Evolutionary conservation across 257 asterid species (phyloP), one percentile per base, ranked within the genome.

Genomic region (Lavandula angustifolia): DNA sequence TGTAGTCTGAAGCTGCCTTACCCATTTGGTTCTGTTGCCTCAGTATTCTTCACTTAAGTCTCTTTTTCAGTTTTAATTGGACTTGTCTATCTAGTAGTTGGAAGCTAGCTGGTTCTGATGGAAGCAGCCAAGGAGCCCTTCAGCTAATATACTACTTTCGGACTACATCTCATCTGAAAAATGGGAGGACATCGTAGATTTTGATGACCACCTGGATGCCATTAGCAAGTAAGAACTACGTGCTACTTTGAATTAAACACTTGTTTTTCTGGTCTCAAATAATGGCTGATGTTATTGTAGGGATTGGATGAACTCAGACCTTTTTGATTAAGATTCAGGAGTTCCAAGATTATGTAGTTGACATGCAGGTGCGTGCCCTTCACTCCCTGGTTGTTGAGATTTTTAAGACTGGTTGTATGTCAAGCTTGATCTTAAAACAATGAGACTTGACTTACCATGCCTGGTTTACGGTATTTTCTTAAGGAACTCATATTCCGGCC

Each of bases 121-220:
- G 82, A 60, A 72, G 82, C 81, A 64, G 67, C 72, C 79, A 76
- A 92, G 81, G 84, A 94, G 86, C 76, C 97, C 97, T 71, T 76
- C 96, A 31, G 95, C 95, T 38, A 92, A 92, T 70, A 54, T 67
- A 62, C 73, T 92, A 72, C 99, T 92, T 47, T 58, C 73, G 64
- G 99, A 92, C 70, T 84, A 77, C 82, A 82, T 92, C 68, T 81
- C 99, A 3, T 87, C 95, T 2, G 90, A 75, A 75, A 94, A 89
- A 78, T 87, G 90, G 89, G 83, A 87, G 76, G 84, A 81, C 64
- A 74, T 89, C 1, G 43, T 77, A 7, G 99, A 92, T 73, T 92
- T 92, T 60, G 96, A 92, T 40, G 97, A 92, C 79, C 99, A 92
- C 82, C 88, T 92, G 68, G 97, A 89, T 66, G 95, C 89, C 78